Conservation (phyloP, 2,329 filamentous ascomycete species). For the Verticillium isaacii region DNA sequence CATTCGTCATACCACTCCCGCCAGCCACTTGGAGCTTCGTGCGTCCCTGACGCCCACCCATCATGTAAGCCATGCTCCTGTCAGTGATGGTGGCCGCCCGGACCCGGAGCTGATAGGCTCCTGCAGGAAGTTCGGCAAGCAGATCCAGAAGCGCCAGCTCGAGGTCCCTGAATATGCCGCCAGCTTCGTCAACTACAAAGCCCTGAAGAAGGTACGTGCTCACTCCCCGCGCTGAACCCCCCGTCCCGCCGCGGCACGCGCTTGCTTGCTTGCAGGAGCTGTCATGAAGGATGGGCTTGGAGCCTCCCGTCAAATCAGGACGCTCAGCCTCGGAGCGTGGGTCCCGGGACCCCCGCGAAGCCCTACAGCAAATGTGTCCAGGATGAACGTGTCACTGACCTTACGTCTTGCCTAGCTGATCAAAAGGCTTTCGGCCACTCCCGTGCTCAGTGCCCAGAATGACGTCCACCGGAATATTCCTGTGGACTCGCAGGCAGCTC, state of each 20-base stretch:
- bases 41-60: neutral
- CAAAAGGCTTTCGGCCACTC: constrained; percentile 93
- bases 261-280: neutral
- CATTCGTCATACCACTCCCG: neutral
- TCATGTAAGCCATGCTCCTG: neutral
- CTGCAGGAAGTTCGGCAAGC: constrained; percentile 97
- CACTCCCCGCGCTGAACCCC: constrained; percentile 7
- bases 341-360: constrained; percentile 1
- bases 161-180: constrained; percentile 99
- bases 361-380: neutral
- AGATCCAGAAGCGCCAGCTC: constrained; percentile 97
- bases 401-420: constrained; percentile 65
- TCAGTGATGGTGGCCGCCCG: neutral
- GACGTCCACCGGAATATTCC: constrained; percentile 45
- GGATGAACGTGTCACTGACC: constrained; percentile 22
- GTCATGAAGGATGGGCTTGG: neutral
- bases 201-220: constrained; percentile 82
- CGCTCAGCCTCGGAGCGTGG: neutral
- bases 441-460: constrained; percentile 73
- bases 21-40: neutral
- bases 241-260: constrained; percentile 6
- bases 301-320: neutral
- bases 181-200: constrained; percentile 99
- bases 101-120: neutral
- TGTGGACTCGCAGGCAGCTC: constrained; percentile 75